These are phyloP conservation scores for Capsicum chinense DNA, from an alignment of 257 asterid genomes.

Conservation along the genomic window DNA sequence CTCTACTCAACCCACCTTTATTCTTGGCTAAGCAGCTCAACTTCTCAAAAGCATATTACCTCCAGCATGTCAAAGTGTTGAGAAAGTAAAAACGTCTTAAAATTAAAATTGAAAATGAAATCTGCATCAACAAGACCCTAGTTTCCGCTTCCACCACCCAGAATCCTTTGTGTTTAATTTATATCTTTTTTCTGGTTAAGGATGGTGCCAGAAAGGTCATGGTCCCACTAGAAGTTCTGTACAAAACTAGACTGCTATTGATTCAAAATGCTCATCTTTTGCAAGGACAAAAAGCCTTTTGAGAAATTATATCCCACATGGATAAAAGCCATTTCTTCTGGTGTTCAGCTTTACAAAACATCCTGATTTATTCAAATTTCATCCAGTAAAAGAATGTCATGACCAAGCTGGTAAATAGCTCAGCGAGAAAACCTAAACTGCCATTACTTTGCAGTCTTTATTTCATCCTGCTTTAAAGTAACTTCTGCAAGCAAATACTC, in stretches of 20 bases:
- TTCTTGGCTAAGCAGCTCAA: not conserved
- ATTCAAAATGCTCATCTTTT: not conserved
- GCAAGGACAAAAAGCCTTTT: not conserved
- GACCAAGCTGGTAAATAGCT: not conserved
- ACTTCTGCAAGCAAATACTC: not conserved
- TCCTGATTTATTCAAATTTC: not conserved
- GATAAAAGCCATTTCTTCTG: not conserved
- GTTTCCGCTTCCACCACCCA: slow-evolving; percentile 3
- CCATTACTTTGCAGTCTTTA: slow-evolving; percentile 6
- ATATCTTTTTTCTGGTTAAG: not conserved
- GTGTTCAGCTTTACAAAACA: not conserved
- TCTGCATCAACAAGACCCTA: not conserved
- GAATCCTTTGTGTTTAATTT: not conserved
- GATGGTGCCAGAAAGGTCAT: not conserved
- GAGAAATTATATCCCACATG: not conserved
- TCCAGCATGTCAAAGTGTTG: not conserved
- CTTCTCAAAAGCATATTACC: not conserved
- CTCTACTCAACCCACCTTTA: not conserved
- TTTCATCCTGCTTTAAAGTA: slow-evolving; percentile 6
- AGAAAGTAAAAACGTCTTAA: not conserved
- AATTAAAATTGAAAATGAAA: not conserved
- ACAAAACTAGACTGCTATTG: not conserved
- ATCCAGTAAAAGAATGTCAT: not conserved
- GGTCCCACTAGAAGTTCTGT: not conserved
- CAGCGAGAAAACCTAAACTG: not conserved